Conservation (phyloP, 1,284 basidiomycete species). For the Agaricales sp. region DNA sequence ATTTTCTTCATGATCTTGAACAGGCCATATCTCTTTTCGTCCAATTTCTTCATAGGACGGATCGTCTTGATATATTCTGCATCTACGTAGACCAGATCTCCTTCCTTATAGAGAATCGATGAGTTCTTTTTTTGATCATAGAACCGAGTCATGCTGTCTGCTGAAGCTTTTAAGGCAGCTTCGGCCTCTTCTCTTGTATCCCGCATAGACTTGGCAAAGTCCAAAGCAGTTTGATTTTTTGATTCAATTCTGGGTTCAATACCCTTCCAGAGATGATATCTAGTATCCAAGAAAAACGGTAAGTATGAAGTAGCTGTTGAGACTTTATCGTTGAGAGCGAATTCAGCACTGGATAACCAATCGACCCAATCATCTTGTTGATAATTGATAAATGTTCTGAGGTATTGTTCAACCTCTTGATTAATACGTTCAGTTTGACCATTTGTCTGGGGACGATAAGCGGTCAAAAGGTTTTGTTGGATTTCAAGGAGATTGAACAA, state of each 20-base stretch:
- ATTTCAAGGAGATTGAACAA: conserved; percentile 19
- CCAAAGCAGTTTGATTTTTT: background rate
- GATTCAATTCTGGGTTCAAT: background rate
- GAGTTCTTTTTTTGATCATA: background rate
- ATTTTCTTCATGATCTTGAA: background rate
- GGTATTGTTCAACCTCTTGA: conserved; percentile 5
- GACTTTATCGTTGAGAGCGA: background rate
- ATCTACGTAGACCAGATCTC: background rate
- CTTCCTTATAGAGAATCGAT: background rate
- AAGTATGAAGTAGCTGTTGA: conserved; percentile 10
- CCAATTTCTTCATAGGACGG: too few species aligned
- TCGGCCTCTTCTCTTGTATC: background rate
- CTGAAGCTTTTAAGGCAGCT: background rate
- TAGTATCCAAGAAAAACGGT: conserved; percentile 3
- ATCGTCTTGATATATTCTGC: background rate
- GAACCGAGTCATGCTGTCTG: background rate
- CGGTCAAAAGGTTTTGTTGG: conserved; percentile 22
- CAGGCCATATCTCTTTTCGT: background rate
- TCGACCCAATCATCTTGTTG: conserved; percentile 9
- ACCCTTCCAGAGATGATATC: background rate
- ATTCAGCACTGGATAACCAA: background rate
- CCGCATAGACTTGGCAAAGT: background rate
- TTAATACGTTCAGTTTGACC: conserved; percentile 23
- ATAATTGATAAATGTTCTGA: conserved; percentile 8
- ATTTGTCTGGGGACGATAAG: conserved; percentile 29